These are phyloP conservation scores for Trichoderma erinaceum DNA, from an alignment of 495 filamentous ascomycete species.

Conservation along the genomic window DNA sequence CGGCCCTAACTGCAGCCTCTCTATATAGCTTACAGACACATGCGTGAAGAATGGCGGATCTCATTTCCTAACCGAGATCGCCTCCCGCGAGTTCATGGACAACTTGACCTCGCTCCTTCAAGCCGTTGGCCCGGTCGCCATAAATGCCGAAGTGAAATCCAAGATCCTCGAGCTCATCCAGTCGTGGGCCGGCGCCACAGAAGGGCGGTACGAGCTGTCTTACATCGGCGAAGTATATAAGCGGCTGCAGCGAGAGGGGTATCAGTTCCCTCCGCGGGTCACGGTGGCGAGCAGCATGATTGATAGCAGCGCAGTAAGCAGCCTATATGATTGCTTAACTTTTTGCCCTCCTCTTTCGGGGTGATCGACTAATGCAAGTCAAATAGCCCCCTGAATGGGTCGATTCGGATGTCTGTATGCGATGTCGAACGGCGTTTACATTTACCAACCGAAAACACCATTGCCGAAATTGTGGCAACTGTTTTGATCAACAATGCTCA, in stretches of 20 bases:
- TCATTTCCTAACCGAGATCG: constrained; percentile 94
- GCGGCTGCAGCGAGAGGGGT: constrained; percentile 75
- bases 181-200: constrained; percentile 83
- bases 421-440: constrained; percentile 88
- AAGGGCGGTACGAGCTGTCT: constrained; percentile 72
- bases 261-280: constrained; percentile 80
- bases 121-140: constrained; percentile 62
- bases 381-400: constrained; percentile 90
- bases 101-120: constrained; percentile 87
- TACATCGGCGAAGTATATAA: constrained; percentile 87
- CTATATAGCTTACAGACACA: constrained; percentile 73
- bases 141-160: constrained; percentile 76
- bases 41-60: constrained; percentile 97
- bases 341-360: neutral
- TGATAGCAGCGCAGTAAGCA: constrained; percentile 84
- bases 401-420: constrained; percentile 98
- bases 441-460: constrained; percentile 98
- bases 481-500: constrained; percentile 90
- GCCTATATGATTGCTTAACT: constrained; percentile 21
- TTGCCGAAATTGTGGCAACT: constrained; percentile 94
- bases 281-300: constrained; percentile 90
- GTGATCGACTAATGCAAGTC: neutral
- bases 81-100: constrained; percentile 97
- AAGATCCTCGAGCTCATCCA: constrained; percentile 94
- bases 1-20: constrained; percentile 32